A percentile compares a stretch with the other conserved stretches of the same genome.
Conservation (phyloP, 768 basidiomycete species). For the Leccinellum luteum region DNA sequence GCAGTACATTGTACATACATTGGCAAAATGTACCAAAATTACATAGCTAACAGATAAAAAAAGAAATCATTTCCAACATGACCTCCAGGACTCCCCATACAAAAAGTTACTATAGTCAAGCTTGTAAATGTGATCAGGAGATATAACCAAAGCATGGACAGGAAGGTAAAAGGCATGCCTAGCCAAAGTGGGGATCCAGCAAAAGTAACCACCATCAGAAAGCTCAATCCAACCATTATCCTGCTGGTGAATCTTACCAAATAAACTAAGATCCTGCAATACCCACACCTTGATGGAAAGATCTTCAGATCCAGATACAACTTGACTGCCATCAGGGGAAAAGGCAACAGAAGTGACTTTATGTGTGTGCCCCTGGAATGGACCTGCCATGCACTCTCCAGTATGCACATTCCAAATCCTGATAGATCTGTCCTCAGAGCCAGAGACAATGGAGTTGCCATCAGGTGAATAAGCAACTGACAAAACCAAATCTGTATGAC, state of each 20-base stretch:
- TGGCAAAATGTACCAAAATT: neutral
- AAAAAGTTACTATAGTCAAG: slow-evolving; percentile 10
- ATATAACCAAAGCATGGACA: slow-evolving; percentile 13
- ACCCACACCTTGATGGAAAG: slow-evolving; percentile 13
- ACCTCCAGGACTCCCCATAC: slow-evolving; percentile 19
- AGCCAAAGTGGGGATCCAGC: slow-evolving; percentile 20
- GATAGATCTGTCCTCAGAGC: slow-evolving; percentile 17
- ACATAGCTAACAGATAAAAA: neutral
- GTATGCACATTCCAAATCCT: slow-evolving; percentile 17
- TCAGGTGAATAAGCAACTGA: slow-evolving; percentile 20
- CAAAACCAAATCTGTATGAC: slow-evolving; percentile 13
- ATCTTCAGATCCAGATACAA: slow-evolving; percentile 19
- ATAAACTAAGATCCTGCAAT: neutral
- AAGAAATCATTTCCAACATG: slow-evolving; percentile 16
- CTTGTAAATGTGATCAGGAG: slow-evolving; percentile 5
- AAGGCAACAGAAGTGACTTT: slow-evolving; percentile 10
- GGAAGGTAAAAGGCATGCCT: slow-evolving; percentile 19
- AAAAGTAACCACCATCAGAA: slow-evolving; percentile 7
- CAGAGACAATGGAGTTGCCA: slow-evolving; percentile 16
- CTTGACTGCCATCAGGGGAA: slow-evolving; percentile 14
- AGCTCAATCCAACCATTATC: slow-evolving; percentile 20
- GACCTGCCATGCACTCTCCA: slow-evolving; percentile 15
- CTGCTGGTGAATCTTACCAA: slow-evolving; percentile 3
- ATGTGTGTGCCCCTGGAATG: slow-evolving; percentile 11
- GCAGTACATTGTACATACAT: neutral